phyloP scores from a whole-genome alignment of 441 rosid species.

The Syzygium malaccense region DNA sequence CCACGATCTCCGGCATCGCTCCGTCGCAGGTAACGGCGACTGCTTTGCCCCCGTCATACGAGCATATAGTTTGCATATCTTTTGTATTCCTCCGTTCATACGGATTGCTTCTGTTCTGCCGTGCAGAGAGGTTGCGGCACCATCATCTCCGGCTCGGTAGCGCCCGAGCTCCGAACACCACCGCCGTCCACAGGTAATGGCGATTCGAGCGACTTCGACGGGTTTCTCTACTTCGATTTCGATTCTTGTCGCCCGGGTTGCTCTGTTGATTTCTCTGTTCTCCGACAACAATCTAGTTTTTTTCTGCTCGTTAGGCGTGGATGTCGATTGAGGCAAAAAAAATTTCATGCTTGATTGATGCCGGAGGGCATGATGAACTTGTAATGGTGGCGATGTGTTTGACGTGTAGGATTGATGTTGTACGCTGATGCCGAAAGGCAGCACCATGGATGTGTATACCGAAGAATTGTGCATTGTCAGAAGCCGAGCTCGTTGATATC shows the following conservation, averaged over 20 bases:
- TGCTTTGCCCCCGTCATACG: background rate
- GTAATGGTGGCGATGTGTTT: fast-evolving
- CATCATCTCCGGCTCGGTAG: background rate
- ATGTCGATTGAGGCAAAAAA: background rate
- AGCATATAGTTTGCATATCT: background rate
- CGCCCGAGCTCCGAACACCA: background rate
- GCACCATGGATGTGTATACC: background rate
- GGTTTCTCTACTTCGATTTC: background rate
- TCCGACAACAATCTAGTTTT: background rate
- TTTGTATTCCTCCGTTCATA: fast-evolving
- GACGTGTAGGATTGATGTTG: background rate
- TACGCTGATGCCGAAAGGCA: background rate
- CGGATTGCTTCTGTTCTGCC: background rate
- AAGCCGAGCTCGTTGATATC: background rate
- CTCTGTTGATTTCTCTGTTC: background rate
- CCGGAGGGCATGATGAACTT: background rate
- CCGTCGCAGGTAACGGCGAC: background rate
- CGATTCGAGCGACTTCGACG: background rate
- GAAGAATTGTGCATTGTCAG: background rate
- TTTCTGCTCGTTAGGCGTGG: background rate
- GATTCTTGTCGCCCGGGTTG: background rate
- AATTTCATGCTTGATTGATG: background rate
- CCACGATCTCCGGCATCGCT: background rate
- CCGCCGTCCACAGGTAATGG: background rate
- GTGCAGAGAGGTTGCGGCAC: background rate